phyloP scores from a whole-genome alignment of 2,329 filamentous ascomycete species.

The Colletotrichum shisoi region DNA sequence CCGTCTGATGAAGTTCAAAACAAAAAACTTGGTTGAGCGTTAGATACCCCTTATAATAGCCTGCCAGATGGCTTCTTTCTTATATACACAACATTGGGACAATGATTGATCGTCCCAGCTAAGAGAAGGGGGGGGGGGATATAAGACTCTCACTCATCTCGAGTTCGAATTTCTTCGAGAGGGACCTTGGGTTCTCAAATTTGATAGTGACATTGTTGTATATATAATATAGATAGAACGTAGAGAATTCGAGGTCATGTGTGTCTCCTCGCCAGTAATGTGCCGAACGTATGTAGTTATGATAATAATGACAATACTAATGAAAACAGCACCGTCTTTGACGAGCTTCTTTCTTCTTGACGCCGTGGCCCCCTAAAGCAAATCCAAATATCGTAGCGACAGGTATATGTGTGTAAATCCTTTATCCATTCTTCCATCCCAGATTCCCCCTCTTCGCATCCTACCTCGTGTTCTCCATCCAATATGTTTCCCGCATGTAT shows the following conservation, averaged over 20 bases:
- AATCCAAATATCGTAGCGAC: constrained; percentile 21
- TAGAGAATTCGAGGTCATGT: background rate
- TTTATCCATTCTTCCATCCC: background rate
- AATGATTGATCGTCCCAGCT: too few relatives aligned
- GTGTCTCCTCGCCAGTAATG: constrained; percentile 9
- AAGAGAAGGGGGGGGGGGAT: background rate
- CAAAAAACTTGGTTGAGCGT: background rate
- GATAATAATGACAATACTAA: too few relatives aligned
- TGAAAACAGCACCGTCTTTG: background rate
- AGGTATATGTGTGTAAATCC: constrained; percentile 12
- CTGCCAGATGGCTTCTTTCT: background rate
- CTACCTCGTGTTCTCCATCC: background rate
- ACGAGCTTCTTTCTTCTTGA: background rate
- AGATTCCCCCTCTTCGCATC: background rate
- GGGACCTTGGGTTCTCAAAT: background rate
- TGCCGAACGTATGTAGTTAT: background rate
- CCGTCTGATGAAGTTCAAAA: too few relatives aligned
- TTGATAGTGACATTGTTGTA: background rate
- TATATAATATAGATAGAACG: constrained; percentile 1
- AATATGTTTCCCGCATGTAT: constrained; percentile 20
- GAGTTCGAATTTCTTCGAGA: too few relatives aligned
- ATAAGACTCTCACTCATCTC: too few relatives aligned
- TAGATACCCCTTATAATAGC: constrained; percentile 22
- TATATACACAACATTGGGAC: too few relatives aligned
- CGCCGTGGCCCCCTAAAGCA: constrained; percentile 5